Base-by-base conservation (phyloP, 2,329 filamentous ascomycete species). In the Sarocladiaceae sp. region DNA sequence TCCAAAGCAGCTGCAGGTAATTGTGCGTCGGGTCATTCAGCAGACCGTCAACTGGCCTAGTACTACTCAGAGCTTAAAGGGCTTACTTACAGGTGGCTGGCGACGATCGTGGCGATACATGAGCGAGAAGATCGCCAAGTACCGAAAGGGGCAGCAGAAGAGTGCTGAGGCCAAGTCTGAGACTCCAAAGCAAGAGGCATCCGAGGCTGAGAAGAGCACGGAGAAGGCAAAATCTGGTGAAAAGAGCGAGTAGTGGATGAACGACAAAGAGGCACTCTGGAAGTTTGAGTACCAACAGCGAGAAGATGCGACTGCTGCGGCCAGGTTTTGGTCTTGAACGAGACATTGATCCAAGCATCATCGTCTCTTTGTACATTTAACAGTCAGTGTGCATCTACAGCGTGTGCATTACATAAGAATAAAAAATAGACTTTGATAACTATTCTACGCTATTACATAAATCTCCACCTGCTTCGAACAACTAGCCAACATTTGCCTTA, bases 41-140 rank as follows among this genome's bases (percentile, higher is more conserved):
- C 87, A 88, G 65, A 97, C 95, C 0, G 90, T 97, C 60, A 82
- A 83, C 52, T 97, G 94, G 94, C 92, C 94, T 1, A 94, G 90
- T 62, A 90, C 89, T 2, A 84, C 84, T 4, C 93, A 99, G 70
- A 94, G 85, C 51, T 65, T 93, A 56, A 99, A 99, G 71, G 86
- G 91, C 2, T 67, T 88, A 1, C 67, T 97, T 40, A 97, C 91
- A 2, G 85, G 88, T 0, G 95, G 94, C 0, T 66, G 88, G 15
- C 64, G 74, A 6, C 82, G 85, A 61, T 86, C 86, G 5, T 79
- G 80, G 73, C 80, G 84, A 56, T 99, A 99, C 66, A 62, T 95
- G 52, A 75, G 79, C 39, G 94, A 97, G 67, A 99, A 99, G 77
- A 74, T 84, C 55, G 73, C 73, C 56, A 90, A 90, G 67, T 87